Evolutionary conservation across 768 basidiomycete species (phyloP), one percentile per base, ranked within the genome.

Genomic region (Coprinellus aureogranulatus): DNA sequence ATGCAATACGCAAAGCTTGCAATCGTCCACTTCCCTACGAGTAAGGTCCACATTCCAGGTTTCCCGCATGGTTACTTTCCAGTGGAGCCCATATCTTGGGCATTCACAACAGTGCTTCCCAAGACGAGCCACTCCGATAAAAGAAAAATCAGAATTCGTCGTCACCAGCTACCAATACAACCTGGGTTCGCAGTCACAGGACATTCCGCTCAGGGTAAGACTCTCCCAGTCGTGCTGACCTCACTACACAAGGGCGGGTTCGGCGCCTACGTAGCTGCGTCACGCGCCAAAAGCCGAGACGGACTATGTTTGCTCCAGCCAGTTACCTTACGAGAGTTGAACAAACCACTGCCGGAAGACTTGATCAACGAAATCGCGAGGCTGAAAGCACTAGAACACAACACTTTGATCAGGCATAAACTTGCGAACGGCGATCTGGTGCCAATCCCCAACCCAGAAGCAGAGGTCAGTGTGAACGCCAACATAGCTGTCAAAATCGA

Each of bases 161-260:
- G 66, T 0, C 25, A 42, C 20, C 71, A 73, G 44, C 31, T 68
- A 0, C 64, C 62, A 0, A 62, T 70, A 22, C 62, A 73, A 28
- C 69, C 68, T 0, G 70, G 59, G 0, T 74, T 70, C 62, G 65
- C 70, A 2, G 53, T 71, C 0, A 72, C 72, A 0, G 68, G 69
- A 1, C 72, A 73, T 26, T 64, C 62, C 18, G 63, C 66, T 0
- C 72, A 73, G 59, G 72, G 72, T 3, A 68, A 70, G 49, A 66
- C 66, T 0, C 44, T 74, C 9, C 58, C 55, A 0, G 47, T 48
- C 14, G 62, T 71, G 0, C 10, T 73, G 2, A 61, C 61, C 2
- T 61, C 62, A 18, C 34, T 73, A 4, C 53, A 61, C 23, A 54
- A 64, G 6, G 67, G 67, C 2, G 63, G 67, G 0, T 69, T 66